Evolutionary conservation across 2,329 filamentous ascomycete species (phyloP), one percentile per base, ranked within the genome.

Genomic region (Trichophyton benhamiae): DNA sequence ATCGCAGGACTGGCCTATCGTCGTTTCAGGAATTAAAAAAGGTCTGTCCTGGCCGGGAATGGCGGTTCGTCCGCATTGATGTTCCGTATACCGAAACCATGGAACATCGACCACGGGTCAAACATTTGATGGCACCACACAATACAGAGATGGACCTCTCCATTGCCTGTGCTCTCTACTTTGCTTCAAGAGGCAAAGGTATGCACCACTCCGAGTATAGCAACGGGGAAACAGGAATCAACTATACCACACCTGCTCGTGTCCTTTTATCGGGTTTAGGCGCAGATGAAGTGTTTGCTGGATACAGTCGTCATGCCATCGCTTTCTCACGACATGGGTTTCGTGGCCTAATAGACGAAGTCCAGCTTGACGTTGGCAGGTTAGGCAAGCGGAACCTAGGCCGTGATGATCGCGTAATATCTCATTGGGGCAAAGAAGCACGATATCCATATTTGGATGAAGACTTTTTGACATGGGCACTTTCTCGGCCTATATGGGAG

Each of bases 111-210:
- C 69, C 80, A 2, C 80, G 80, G 27, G 82, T 99, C 20, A 82
- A 91, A 42, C 80, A 83, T 1, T 78, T 99, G 17, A 96, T 99
- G 72, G 81, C 87, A 67, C 94, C 94, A 0, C 94, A 99, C 74
- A 92, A 96, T 66, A 99, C 94, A 0, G 94, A 99, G 74, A 99
- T 99, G 94, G 94, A 99, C 69, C 79, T 99, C 0, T 99, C 94
- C 2, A 99, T 99, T 67, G 88, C 89, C 0, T 87, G 83, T 67
- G 94, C 94, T 0, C 79, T 99, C n/a, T 97, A 96, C 73, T 99
- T 99, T 76, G 91, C 94, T 4, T 86, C 92, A 0, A 83, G 90
- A 44, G 92, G 91, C 0, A 72, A 76, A 58, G 89, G 87, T 0
- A 66, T 72, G 17, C 76, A 79, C 44, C 22, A 64, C 36, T 53